These are phyloP conservation scores for Dictyostelium brefeldianum DNA, from an alignment of 78 protist genomes.

Conservation along the genomic window DNA sequence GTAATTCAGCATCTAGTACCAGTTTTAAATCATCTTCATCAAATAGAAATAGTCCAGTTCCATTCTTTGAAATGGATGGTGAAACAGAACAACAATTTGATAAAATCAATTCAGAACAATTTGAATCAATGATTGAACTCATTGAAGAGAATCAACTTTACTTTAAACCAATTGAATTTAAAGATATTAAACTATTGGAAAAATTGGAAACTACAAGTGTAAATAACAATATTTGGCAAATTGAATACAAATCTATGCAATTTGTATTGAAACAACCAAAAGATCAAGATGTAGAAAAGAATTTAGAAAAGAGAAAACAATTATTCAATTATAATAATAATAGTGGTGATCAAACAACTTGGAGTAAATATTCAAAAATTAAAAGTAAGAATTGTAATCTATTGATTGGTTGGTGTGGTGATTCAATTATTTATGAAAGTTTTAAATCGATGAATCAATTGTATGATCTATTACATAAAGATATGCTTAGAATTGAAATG, in stretches of 20 bases:
- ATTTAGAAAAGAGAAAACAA: neutral
- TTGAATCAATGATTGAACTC: neutral
- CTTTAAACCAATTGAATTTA: neutral
- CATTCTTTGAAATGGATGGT: neutral
- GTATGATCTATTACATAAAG: slow-evolving; percentile 17
- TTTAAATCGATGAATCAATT: slow-evolving; percentile 9
- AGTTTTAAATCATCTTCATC: slow-evolving; percentile 5
- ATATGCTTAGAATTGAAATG: slow-evolving; percentile 32
- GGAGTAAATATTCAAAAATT: neutral
- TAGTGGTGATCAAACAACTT: neutral
- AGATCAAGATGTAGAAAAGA: neutral
- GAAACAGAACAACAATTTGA: neutral
- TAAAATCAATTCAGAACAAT: neutral
- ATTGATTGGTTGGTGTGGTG: slow-evolving; percentile 22
- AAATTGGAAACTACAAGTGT: neutral
- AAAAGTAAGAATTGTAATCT: neutral
- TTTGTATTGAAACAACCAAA: slow-evolving; percentile 17
- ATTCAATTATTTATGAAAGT: neutral
- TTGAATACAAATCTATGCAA: slow-evolving; percentile 1
- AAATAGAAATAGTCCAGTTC: neutral
- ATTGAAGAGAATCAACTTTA: slow-evolving; percentile 3
- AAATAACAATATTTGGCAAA: slow-evolving; percentile 8
- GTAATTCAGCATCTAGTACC: too few relatives aligned
- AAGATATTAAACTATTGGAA: neutral
- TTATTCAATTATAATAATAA: neutral